These are phyloP conservation scores for Medicago lupulina DNA, from an alignment of 306 rosid genomes.

Conservation along the genomic window DNA sequence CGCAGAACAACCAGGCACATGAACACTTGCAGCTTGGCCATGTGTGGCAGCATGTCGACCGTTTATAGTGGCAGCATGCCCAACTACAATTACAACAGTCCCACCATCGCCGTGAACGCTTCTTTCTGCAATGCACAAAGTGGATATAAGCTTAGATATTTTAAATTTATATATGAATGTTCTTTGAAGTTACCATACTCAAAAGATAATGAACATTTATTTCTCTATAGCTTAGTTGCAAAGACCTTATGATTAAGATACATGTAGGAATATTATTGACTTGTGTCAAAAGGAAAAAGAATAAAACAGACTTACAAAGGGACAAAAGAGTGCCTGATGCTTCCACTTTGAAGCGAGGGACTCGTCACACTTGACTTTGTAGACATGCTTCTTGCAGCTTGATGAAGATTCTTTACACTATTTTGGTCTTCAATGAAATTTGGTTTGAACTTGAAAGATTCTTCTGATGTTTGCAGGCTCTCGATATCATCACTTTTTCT, in stretches of 20 bases:
- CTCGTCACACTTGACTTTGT: slow-evolving; percentile 46
- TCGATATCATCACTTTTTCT: slow-evolving; percentile 28
- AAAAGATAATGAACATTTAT: background rate
- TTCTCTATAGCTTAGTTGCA: slow-evolving; percentile 20
- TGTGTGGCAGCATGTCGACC: slow-evolving; percentile 41
- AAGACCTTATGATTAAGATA: background rate
- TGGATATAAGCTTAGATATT: slow-evolving; percentile 30
- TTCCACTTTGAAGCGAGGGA: slow-evolving; percentile 49
- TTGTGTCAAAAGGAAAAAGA: slow-evolving; percentile 55
- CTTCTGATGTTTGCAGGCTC: slow-evolving; percentile 35
- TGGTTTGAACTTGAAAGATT: slow-evolving; percentile 34
- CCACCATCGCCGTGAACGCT: slow-evolving; percentile 45
- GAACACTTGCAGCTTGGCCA: slow-evolving; percentile 47
- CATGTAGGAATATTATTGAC: slow-evolving; percentile 39
- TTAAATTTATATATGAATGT: background rate
- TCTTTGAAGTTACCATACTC: background rate
- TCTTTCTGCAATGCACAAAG: slow-evolving; percentile 64
- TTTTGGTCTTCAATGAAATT: slow-evolving; percentile 23
- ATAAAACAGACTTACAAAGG: slow-evolving; percentile 65
- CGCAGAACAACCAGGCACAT: slow-evolving; percentile 52
- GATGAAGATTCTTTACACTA: slow-evolving; percentile 20
- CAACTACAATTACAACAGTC: slow-evolving; percentile 54
- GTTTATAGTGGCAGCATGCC: slow-evolving; percentile 45
- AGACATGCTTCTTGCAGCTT: slow-evolving; percentile 37
- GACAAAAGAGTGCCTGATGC: slow-evolving; percentile 46